A percentile compares a stretch with the other conserved stretches of the same genome.
Evolutionary conservation across 305 asterid species (phyloP).

Genomic region (Solanum hybrid): DNA sequence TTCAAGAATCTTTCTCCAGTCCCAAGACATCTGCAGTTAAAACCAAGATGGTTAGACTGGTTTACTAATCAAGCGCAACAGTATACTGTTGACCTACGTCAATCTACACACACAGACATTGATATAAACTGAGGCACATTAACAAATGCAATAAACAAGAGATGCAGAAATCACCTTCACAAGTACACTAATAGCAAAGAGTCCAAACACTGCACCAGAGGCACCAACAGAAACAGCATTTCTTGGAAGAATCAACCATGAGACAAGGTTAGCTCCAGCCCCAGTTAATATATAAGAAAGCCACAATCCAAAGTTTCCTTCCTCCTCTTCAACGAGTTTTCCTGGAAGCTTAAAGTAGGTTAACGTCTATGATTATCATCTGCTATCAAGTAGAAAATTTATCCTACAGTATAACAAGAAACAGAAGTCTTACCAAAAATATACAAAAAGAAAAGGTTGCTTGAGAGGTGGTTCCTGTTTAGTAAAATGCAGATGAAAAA

Average conservation of each 20-base stretch:
- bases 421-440: slow-evolving; percentile 57
- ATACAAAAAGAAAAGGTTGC: slow-evolving; percentile 93
- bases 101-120: not conserved
- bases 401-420: not conserved
- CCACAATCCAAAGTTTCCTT: slow-evolving; percentile 88
- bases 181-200: slow-evolving; percentile 78
- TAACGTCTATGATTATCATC: not conserved
- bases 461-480: slow-evolving; percentile 81
- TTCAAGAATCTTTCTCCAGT: slow-evolving; percentile 97
- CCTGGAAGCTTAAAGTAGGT: slow-evolving; percentile 30
- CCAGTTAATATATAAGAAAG: slow-evolving; percentile 84
- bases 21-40: slow-evolving; percentile 76
- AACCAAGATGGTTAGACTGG: slow-evolving; percentile 6
- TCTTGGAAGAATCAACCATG: slow-evolving; percentile 89
- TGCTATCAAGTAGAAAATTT: not conserved
- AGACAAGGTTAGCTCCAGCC: slow-evolving; percentile 88
- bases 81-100: not conserved
- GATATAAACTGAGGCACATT: not conserved
- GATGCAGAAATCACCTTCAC: slow-evolving; percentile 46
- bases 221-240: slow-evolving; percentile 92
- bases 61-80: not conserved
- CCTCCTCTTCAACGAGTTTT: slow-evolving; percentile 95
- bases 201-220: slow-evolving; percentile 94
- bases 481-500: slow-evolving; percentile 10
- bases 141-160: not conserved